Evolutionary conservation across 164 flowering plant species (phyloP).

Genomic region (Buxus sempervirens): DNA sequence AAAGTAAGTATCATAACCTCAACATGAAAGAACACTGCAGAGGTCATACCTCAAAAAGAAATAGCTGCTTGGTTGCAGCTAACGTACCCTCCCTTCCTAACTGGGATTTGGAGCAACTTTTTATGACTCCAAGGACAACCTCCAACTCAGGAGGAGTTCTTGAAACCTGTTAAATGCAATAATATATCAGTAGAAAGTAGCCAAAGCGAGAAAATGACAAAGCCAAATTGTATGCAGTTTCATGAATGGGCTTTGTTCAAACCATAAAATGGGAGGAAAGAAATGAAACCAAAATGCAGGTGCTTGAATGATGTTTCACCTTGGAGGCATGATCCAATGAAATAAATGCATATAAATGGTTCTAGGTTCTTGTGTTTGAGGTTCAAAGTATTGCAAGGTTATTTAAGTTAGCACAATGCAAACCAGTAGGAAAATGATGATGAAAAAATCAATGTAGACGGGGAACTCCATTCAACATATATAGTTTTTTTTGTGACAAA

Average conservation of each 20-base stretch:
- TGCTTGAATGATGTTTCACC: not conserved
- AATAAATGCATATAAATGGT: not conserved
- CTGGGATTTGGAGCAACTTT: constrained; percentile 47
- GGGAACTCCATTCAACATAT: not conserved
- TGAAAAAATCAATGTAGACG: not conserved
- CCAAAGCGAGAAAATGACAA: not conserved
- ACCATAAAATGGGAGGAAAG: no score
- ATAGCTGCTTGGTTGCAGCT: constrained; percentile 62
- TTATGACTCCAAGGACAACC: constrained; percentile 65
- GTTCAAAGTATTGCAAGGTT: not conserved
- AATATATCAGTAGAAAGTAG: constrained; percentile 4
- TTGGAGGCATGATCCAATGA: not conserved
- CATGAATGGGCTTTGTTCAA: no score
- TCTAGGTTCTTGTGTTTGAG: not conserved
- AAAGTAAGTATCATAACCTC: not conserved
- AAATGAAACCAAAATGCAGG: no score
- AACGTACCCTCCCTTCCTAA: constrained; percentile 50
- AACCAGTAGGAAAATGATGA: not conserved
- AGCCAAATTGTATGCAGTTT: not conserved
- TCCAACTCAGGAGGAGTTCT: constrained; percentile 87
- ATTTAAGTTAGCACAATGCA: not conserved
- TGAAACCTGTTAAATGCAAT: constrained; percentile 48
- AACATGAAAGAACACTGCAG: not conserved
- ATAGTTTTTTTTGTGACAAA: no score
- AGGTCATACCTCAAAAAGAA: constrained; percentile 73